Conservation (phyloP, 192 early-diverging fungal species). For the Helicostylum pulchrum region DNA sequence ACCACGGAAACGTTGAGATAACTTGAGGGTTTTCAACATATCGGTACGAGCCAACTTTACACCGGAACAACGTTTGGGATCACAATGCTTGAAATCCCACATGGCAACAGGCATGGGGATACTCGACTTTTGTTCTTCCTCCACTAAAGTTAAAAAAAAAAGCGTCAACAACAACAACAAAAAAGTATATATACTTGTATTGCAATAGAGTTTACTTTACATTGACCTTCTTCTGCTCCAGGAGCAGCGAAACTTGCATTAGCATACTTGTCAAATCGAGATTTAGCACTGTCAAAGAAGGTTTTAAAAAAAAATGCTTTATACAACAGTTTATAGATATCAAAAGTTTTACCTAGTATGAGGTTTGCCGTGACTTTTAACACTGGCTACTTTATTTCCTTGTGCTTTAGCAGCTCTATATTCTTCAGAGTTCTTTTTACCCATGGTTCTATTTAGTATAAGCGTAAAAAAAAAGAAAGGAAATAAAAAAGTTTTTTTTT, state of each 20-base stretch:
- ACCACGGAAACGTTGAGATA: conserved; percentile 85
- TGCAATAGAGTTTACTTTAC: neutral
- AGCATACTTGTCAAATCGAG: conserved; percentile 8
- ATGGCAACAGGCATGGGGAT: conserved; percentile 73
- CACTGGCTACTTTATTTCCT: neutral
- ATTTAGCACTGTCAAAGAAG: neutral
- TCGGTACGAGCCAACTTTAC: conserved; percentile 81
- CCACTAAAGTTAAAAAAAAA: neutral
- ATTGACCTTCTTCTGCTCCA: conserved; percentile 4
- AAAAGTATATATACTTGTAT: too few species aligned
- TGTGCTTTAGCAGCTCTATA: conserved; percentile 7
- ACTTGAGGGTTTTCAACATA: conserved; percentile 74
- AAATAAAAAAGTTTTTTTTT: too few species aligned
- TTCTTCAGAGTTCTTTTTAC: conserved; percentile 17
- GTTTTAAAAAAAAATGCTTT: neutral
- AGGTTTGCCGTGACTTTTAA: conserved; percentile 4
- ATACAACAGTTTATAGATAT: too few species aligned
- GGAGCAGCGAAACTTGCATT: conserved; percentile 11
- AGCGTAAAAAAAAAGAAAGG: too few species aligned
- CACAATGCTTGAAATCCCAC: conserved; percentile 99
- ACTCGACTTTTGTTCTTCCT: conserved; percentile 12
- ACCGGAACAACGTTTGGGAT: conserved; percentile 96
- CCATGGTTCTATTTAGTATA: neutral
- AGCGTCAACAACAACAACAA: too few species aligned
- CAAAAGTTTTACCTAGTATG: conserved; percentile 8